Evolutionary conservation across 768 basidiomycete genomes (phyloP), one percentile per base, ranked within the genome.

Genomic region (Phanerochaete sordida): DNA sequence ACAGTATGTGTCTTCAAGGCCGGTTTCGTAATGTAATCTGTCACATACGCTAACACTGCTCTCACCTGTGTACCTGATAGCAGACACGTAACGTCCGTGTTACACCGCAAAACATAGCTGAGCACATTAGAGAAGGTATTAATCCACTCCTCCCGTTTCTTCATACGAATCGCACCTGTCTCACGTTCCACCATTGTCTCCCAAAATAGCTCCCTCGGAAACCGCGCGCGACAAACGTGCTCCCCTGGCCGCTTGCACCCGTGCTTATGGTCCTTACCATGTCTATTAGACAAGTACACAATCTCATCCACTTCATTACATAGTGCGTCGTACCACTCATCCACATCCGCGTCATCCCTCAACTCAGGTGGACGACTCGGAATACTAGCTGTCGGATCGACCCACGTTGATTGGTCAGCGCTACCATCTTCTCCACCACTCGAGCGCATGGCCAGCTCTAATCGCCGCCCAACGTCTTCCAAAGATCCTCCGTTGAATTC

Each of bases 21-120:
- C 0, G 67, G 47, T 60, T 81, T 81, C 0, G 75, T 77, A 0
- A 80, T 70, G 64, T 81, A 81, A 39, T 81, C 76, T 3, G 77
- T 70, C 0, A 78, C 68, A 66, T 78, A 79, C 19, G 69, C 63
- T 0, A 78, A 59, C 3, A 76, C 67, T n/a, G 74, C 70, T 56
- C 77, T 76, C 0, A 79, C 69, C 0, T 73, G 64, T 1, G 78
- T 78, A 0, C 77, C 77, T 27, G 75, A 76, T 9, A 71, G 52
- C 2, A 78, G 49, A 58, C 72, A 72, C 1, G 75, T 74, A 0
- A 75, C 70, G 64, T 78, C 77, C 5, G 75, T 74, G 51, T 79
- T 79, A 57, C 74, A 75, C 13, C 72, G 50, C 7, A 76, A 21
- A 0, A 76, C 33, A 64, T 76, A 77, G 0, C 73, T 71, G 1